phyloP scores from a whole-genome alignment of 2,329 filamentous ascomycete species.

The Aspergillus bombycis region DNA sequence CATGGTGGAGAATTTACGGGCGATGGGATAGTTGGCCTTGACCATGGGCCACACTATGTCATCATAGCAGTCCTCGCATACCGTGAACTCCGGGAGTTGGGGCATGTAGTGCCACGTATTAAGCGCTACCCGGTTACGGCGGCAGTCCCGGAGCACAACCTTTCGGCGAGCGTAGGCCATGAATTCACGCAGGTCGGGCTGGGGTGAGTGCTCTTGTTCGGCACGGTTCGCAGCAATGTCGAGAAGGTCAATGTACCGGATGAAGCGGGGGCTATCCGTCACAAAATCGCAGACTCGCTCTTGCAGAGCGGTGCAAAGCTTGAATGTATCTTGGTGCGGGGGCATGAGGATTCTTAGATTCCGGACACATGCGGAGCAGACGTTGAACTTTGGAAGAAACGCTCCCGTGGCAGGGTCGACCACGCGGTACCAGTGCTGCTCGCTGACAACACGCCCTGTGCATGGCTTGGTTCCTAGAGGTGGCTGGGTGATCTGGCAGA shows the following conservation, averaged over 20 bases:
- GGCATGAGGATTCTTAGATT: constrained; percentile 76
- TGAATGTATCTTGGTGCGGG: constrained; percentile 68
- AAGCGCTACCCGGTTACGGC: constrained; percentile 63
- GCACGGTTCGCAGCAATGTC: constrained; percentile 54
- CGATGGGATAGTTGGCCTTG: constrained; percentile 58
- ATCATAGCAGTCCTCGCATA: constrained; percentile 86
- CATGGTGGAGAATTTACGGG: constrained; percentile 66
- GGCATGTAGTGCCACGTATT: constrained; percentile 79
- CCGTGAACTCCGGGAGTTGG: constrained; percentile 73
- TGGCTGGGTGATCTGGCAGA: constrained; percentile 70
- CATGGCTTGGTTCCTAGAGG: constrained; percentile 60
- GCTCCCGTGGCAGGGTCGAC: constrained; percentile 67
- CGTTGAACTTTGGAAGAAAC: constrained; percentile 70
- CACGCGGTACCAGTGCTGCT: constrained; percentile 75
- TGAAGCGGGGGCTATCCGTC: constrained; percentile 60
- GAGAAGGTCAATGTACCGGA: constrained; percentile 59
- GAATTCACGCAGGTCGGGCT: constrained; percentile 62
- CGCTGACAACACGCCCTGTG: constrained; percentile 58
- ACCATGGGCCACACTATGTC: constrained; percentile 74
- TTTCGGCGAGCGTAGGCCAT: constrained; percentile 66
- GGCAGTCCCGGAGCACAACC: constrained; percentile 64
- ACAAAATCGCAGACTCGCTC: constrained; percentile 71
- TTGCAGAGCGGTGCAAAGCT: constrained; percentile 48
- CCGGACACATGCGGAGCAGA: constrained; percentile 74
- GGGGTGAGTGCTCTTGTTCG: constrained; percentile 32